Evolutionary conservation across 2,329 filamentous ascomycete genomes (phyloP).

Genomic region (Scedosporium aurantiacum): DNA sequence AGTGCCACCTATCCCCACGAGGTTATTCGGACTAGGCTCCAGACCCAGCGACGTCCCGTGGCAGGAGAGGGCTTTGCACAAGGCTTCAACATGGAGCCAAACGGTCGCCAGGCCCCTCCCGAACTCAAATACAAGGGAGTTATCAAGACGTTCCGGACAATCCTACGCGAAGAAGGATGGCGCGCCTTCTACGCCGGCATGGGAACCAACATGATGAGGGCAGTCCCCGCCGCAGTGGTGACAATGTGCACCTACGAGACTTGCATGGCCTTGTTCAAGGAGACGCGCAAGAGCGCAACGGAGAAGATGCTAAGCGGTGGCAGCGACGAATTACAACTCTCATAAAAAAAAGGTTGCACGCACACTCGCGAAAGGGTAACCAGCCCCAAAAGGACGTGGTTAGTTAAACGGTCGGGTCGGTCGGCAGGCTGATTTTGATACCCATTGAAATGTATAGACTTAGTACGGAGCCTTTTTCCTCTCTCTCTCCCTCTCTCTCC

Average conservation of each 20-base stretch:
- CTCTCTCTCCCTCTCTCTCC: not conserved
- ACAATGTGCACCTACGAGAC: conserved; percentile 97
- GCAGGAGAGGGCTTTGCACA: conserved; percentile 42
- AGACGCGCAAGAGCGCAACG: conserved; percentile 27
- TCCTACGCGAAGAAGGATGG: conserved; percentile 87
- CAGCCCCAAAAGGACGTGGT: not conserved
- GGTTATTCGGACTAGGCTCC: conserved; percentile 82
- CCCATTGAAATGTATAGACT: conserved; percentile 5
- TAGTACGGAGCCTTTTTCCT: conserved; percentile 1
- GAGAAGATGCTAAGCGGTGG: conserved; percentile 16
- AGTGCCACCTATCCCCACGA: conserved; percentile 96
- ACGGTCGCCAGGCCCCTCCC: conserved; percentile 22
- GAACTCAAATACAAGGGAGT: conserved; percentile 63
- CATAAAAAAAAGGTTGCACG: not conserved
- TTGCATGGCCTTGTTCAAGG: conserved; percentile 42
- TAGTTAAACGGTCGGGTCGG: not conserved
- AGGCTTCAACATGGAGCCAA: conserved; percentile 33
- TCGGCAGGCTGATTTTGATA: conserved; percentile 3
- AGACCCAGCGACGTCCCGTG: conserved; percentile 75
- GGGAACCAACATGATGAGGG: conserved; percentile 94
- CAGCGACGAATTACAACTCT: not conserved
- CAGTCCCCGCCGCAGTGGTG: conserved; percentile 88
- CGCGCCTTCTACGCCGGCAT: conserved; percentile 93
- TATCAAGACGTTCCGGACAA: conserved; percentile 69
- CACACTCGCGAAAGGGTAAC: not conserved